Evolutionary conservation across 2,329 filamentous ascomycete genomes (phyloP).

Genomic region (Fusarium sp.): DNA sequence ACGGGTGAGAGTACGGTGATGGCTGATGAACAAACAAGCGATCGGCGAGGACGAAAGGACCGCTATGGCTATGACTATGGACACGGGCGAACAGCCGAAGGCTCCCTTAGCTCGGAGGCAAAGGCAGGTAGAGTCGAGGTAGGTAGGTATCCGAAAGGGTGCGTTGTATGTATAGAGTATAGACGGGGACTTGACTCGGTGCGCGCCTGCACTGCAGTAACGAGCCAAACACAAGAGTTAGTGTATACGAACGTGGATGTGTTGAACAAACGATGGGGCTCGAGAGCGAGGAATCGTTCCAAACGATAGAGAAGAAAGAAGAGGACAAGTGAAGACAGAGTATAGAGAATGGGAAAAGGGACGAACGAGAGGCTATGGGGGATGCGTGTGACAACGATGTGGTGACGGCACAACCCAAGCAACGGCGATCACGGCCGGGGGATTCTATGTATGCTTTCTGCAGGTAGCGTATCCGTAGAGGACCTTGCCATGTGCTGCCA

Average conservation of each 20-base stretch:
- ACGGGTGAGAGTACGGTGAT: constrained; percentile 30
- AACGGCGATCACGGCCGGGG: constrained; percentile 40
- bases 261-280: constrained; percentile 27
- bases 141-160: constrained; percentile 53
- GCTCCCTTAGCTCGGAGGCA: constrained; percentile 41
- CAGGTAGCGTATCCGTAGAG: not conserved
- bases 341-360: constrained; percentile 20
- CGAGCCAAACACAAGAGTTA: constrained; percentile 45
- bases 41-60: constrained; percentile 46
- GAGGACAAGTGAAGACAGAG: constrained; percentile 22
- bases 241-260: constrained; percentile 18
- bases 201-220: constrained; percentile 43
- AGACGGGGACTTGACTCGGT: constrained; percentile 40
- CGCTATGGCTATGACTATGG: constrained; percentile 18
- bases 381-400: constrained; percentile 42
- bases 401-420: constrained; percentile 39
- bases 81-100: constrained; percentile 28
- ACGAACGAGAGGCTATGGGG: constrained; percentile 34
- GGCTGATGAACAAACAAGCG: constrained; percentile 40
- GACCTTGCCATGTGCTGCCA: not conserved
- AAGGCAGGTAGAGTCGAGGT: constrained; percentile 46
- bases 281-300: constrained; percentile 19
- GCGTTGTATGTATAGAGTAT: constrained; percentile 10
- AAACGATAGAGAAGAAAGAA: constrained; percentile 18
- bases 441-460: not conserved